These are phyloP conservation scores for Penicillium tannophilum DNA, from an alignment of 495 filamentous ascomycete species.

Conservation along the genomic window DNA sequence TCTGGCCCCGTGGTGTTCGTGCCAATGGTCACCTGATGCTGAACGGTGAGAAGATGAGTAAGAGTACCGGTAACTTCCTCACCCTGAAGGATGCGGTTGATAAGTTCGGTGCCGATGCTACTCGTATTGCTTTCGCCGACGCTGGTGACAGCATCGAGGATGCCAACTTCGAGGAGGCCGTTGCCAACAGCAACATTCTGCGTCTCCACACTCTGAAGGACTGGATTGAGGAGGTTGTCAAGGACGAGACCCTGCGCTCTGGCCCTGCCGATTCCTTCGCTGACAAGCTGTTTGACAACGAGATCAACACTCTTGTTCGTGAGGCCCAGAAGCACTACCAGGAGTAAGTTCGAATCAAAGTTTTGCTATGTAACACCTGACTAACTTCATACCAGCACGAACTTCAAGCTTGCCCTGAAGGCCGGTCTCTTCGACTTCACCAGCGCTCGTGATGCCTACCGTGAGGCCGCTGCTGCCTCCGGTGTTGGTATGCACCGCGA, in stretches of 20 bases:
- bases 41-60: slow-evolving; percentile 97
- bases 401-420: slow-evolving; percentile 92
- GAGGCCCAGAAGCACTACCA: slow-evolving; percentile 78
- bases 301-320: slow-evolving; percentile 80
- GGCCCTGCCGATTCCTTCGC: slow-evolving; percentile 76
- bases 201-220: slow-evolving; percentile 82
- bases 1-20: slow-evolving; percentile 82
- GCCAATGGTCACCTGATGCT: slow-evolving; percentile 91
- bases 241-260: slow-evolving; percentile 70
- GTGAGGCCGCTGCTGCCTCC: slow-evolving; percentile 71
- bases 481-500: slow-evolving; percentile 83
- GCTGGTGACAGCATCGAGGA: slow-evolving; percentile 93
- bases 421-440: slow-evolving; percentile 88
- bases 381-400: slow-evolving; percentile 54
- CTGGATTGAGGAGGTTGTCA: slow-evolving; percentile 85
- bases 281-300: slow-evolving; percentile 90
- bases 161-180: slow-evolving; percentile 95
- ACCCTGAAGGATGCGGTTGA: slow-evolving; percentile 82
- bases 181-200: slow-evolving; percentile 88
- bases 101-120: slow-evolving; percentile 94
- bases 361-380: background rate
- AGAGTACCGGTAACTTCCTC: slow-evolving; percentile 93
- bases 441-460: slow-evolving; percentile 84
- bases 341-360: slow-evolving; percentile 43
- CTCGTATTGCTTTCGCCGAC: slow-evolving; percentile 88